These are phyloP conservation scores for Crepidotus variabilis DNA, from an alignment of 768 basidiomycete genomes.

Conservation along the genomic window DNA sequence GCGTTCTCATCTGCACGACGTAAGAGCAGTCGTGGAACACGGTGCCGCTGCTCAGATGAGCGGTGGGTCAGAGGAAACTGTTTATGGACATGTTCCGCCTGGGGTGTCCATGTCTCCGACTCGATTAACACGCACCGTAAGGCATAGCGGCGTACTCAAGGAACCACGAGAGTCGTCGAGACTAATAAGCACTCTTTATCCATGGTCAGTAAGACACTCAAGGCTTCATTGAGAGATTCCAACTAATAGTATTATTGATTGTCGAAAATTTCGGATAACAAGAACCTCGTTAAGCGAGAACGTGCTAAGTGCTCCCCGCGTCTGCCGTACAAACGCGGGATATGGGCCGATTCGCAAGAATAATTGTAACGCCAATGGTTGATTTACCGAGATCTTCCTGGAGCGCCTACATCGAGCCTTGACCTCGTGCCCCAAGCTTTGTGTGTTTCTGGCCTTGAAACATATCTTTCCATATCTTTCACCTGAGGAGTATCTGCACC, in stretches of 20 bases:
- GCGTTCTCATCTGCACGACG: no score
- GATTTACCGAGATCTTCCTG: conserved; percentile 10
- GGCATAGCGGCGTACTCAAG: no score
- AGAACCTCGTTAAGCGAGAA: no score
- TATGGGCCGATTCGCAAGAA: neutral
- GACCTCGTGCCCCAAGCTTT: conserved; percentile 45
- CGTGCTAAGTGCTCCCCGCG: no score
- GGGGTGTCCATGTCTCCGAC: neutral
- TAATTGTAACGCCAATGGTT: neutral
- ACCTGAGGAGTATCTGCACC: conserved; percentile 52
- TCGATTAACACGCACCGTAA: no score
- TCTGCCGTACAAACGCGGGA: no score
- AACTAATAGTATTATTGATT: no score
- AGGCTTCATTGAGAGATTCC: no score
- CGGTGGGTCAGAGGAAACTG: neutral
- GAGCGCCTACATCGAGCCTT: conserved; percentile 30
- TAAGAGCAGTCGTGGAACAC: neutral
- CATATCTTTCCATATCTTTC: conserved; percentile 31
- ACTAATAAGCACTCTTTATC: no score
- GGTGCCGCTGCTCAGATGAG: neutral
- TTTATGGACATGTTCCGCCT: neutral
- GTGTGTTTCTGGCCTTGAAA: conserved; percentile 36
- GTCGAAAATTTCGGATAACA: no score
- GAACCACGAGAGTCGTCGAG: no score
- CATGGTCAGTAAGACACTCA: no score